phyloP scores from a whole-genome alignment of 805 yeast genomes.

The Yueomyces sinensis region DNA sequence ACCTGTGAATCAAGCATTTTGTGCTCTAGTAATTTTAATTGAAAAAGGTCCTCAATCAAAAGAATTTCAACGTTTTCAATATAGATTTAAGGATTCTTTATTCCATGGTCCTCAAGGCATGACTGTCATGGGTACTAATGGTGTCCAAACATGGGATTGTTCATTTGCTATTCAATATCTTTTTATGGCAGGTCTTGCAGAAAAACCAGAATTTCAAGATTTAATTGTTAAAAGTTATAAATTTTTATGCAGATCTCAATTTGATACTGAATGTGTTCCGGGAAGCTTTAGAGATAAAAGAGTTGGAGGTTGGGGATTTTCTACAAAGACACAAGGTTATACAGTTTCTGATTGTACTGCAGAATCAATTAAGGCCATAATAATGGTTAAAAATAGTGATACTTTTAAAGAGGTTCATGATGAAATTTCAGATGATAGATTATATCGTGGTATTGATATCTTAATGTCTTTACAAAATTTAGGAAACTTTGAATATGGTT shows the following conservation, averaged over 20 bases:
- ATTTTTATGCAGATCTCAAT: conserved; percentile 73
- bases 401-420: conserved; percentile 34
- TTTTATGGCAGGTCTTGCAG: conserved; percentile 68
- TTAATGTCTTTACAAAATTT: conserved; percentile 65
- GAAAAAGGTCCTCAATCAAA: conserved; percentile 62
- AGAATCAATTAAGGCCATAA: conserved; percentile 83
- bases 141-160: conserved; percentile 94
- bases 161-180: conserved; percentile 82
- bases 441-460: conserved; percentile 64
- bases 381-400: conserved; percentile 71
- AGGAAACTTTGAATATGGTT: conserved; percentile 71
- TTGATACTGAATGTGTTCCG: conserved; percentile 60
- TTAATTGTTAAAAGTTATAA: conserved; percentile 52
- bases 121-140: conserved; percentile 94
- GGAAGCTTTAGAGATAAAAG: conserved; percentile 77
- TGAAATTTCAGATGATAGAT: conserved; percentile 39
- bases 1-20: conserved; percentile 83
- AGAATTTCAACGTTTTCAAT: conserved; percentile 40
- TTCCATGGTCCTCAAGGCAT: conserved; percentile 86
- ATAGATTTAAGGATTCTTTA: conserved; percentile 58
- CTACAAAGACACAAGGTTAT: conserved; percentile 92
- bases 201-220: conserved; percentile 48
- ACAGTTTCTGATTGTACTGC: conserved; percentile 96
- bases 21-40: conserved; percentile 52
- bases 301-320: conserved; percentile 90